Base-by-base conservation (phyloP, 225 moss, liverwort and hornwort species). In the Polytrichum formosum region DNA sequence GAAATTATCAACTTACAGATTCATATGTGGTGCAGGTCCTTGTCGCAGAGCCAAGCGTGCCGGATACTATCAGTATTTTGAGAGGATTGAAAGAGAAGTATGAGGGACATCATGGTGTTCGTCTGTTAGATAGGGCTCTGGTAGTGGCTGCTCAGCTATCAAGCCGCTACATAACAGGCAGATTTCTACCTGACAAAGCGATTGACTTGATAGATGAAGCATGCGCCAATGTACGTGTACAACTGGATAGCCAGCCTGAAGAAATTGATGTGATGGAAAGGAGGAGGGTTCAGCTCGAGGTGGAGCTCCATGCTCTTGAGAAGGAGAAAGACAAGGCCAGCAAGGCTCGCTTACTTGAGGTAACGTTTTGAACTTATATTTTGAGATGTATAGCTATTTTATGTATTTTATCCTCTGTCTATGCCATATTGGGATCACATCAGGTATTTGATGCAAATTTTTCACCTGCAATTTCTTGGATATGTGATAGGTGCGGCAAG, bases 311-410 rank as follows among this genome's bases (percentile, higher is more conserved):
- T 70, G 96, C 96, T 8, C 83, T 97, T 58, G 93, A 97, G 81
- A 97, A 89, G 74, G 96, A 97, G 76, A 97, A 89, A 67, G 94
- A 97, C 56, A 97, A 97, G 70, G 75, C 97, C 3, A 97, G 97
- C 77, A 94, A 97, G 73, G 97, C 92, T 21, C 97, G 97, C 18
- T 74, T 92, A 37, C 28, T 89, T 1, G 97, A 97, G 63, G 96
- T 96, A 61, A 67, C 77, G 59, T 23, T 46, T 46, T 16, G 46
- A 13, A 46, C 16, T 46, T 13, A 46, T 46, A 46, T 10, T 13
- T 46, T 16, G 46, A 46, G 46, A 16, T 46, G 46, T 13, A 46
- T 46, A 46, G 13, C 46, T 46, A 46, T 46, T 46, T 46, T 16
- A 46, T 1, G 13, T 46, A 46, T 13, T 46, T 46, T 4, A 46